Evolutionary conservation across 345 rosid genomes (phyloP), one percentile per base, ranked within the genome.

Genomic region (Camelina neglecta): DNA sequence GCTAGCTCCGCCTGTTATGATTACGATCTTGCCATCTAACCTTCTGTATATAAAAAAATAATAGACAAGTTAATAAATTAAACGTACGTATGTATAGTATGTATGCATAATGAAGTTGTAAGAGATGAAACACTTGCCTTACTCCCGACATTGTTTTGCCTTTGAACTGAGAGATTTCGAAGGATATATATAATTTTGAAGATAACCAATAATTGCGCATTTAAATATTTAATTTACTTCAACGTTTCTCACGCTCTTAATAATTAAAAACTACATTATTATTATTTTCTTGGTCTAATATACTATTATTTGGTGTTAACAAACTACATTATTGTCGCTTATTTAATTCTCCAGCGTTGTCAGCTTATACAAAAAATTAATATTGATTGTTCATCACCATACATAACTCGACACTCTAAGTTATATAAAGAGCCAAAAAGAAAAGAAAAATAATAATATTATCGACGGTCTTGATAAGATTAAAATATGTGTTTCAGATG

Each of bases 101-200:
- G 24, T 20, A 57, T 45, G 11, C 41, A 39, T 15, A 55, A 8
- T 8, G 16, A 21, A 54, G 29, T 53, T 53, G 50, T 21, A 21
- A 68, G 51, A 68, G 24, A 54, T 50, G 31, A 39, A 9, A 16
- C n/a, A 57, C 64, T 55, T 69, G 64, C 64, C 73, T 56, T 24
- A 7, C 33, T 35, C 15, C 69, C 10, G 69, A 64, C 69, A 64
- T 64, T n/a, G 39, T 45, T 21, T 48, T 48, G 21, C 16, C 29
- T 1, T 20, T 18, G 2, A 2, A 0, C 8, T 64, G 20, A 51
- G 7, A 8, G 20, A 12, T 62, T 24, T 3, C 13, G 15, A 29
- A 64, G 55, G 21, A 51, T 33, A 8, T 58, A 10, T 26, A 29
- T 16, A 7, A 7, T 16, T 21, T 16, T 4, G 21, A 48, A 7